Base-by-base conservation (phyloP, 2,329 filamentous ascomycete genomes). In the Ophiocordyceps polyrhachis-furcata region DNA sequence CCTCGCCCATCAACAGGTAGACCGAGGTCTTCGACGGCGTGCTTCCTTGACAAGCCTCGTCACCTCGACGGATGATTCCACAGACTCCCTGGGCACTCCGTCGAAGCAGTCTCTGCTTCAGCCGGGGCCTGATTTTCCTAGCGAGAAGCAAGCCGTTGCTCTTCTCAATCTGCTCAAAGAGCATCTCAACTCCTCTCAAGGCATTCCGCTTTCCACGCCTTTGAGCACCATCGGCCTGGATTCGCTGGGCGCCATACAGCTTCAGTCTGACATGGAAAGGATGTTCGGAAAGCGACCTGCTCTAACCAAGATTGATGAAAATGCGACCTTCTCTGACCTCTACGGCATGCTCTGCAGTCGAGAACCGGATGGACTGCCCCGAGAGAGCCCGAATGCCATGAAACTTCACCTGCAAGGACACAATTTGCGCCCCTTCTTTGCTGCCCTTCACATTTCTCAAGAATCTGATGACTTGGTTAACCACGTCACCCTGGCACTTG, bases 211-310 rank as follows among this genome's bases (percentile, higher is more conserved):
- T 3, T 29, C 19, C 21, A 40, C 38, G 1, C 43, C 43, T 12
- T 12, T 44, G 37, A 38, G 43, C 14, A n/a, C 28, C 4, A 21
- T 44, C 9, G 43, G 43, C 11, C 28, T 44, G 4, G 43, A 44
- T 19, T 44, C 43, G 4, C 19, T 44, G 14, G 37, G 40, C 20
- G 43, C 43, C 14, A 44, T 44, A 23, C 43, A 44, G 19, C 43
- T 44, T 0, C 43, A 44, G 21, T 44, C 43, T 6, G 43, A 44
- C n/a, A 41, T 44, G 21, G 38, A 44, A n/a, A 44, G 25, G 15
- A 40, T 15, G n/a, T 44, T 41, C 9, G 43, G 43, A 1, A 41
- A 44, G 25, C n/a, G 38, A 13, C 13, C 37, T 13, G 31, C 8
- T 12, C 17, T 21, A 5, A 44, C 20, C 13, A 44, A 17, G 13